These are phyloP conservation scores for Tolypocladium tropicale DNA, from an alignment of 2,329 filamentous ascomycete species.

Conservation along the genomic window DNA sequence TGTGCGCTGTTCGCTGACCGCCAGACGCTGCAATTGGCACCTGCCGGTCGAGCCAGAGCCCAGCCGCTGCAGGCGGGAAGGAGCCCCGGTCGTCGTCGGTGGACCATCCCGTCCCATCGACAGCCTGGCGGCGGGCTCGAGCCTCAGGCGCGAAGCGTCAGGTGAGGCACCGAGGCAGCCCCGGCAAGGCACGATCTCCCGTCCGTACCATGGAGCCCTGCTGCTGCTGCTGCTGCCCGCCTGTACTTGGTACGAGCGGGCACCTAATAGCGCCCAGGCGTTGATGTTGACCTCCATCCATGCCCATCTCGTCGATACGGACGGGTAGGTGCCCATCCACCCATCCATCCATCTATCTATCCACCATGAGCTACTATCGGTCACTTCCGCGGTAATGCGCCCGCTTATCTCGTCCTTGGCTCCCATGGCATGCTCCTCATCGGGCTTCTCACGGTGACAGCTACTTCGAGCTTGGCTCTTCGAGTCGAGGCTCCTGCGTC, in stretches of 20 bases:
- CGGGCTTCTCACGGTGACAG: background rate
- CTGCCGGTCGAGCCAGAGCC: background rate
- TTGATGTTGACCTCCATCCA: background rate
- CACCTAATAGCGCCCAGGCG: too few relatives aligned
- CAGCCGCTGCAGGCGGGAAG: background rate
- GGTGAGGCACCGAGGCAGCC: background rate
- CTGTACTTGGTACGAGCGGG: too few relatives aligned
- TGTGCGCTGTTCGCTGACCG: background rate
- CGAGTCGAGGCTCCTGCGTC: background rate
- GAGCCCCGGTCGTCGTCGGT: background rate
- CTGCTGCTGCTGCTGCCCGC: too few relatives aligned
- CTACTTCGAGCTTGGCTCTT: background rate
- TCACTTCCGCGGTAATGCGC: background rate
- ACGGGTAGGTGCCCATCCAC: background rate
- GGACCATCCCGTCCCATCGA: background rate
- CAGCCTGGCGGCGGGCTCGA: background rate
- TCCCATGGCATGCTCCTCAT: background rate
- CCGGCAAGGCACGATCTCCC: too few relatives aligned
- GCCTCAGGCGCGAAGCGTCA: background rate
- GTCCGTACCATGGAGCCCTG: too few relatives aligned
- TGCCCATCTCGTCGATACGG: background rate
- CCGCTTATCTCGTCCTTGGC: background rate
- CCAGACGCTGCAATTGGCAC: background rate
- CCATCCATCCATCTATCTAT: too few relatives aligned
- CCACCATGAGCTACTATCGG: too few relatives aligned